Percentiles rank a stretch among this genome's conserved stretches.
These are phyloP conservation scores for Dissophora ornata DNA, from an alignment of 192 early-diverging fungal genomes.

Conservation along the genomic window DNA sequence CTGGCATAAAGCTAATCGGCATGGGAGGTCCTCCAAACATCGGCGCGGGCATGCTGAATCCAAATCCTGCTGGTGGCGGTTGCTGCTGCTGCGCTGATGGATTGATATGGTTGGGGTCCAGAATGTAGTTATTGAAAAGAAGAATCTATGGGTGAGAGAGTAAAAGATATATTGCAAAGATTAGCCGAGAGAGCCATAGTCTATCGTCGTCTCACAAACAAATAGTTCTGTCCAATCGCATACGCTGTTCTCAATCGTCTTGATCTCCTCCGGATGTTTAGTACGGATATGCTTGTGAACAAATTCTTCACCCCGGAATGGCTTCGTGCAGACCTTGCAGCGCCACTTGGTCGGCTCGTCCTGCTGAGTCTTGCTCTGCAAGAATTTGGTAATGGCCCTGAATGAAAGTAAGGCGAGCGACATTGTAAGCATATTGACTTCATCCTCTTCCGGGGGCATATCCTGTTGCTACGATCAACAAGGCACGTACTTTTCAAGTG, in stretches of 20 bases:
- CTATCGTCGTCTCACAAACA: background rate
- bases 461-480: no score
- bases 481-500: conserved; percentile 61
- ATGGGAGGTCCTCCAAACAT: conserved; percentile 46
- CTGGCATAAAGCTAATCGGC: conserved; percentile 55
- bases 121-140: conserved; percentile 90
- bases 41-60: conserved; percentile 25
- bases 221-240: background rate
- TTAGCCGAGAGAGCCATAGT: no score
- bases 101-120: conserved; percentile 84
- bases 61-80: conserved; percentile 33
- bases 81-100: conserved; percentile 52
- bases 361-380: conserved; percentile 61
- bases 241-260: conserved; percentile 69
- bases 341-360: conserved; percentile 87
- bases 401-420: no score
- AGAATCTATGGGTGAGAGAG: conserved; percentile 48
- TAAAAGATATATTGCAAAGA: no score
- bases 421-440: no score
- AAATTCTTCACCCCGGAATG: conserved; percentile 94
- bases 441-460: no score
- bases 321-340: conserved; percentile 91
- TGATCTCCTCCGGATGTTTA: conserved; percentile 86
- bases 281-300: conserved; percentile 92
- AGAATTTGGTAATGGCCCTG: conserved; percentile 64